phyloP scores from a whole-genome alignment of 2,329 filamentous ascomycete genomes.

The Aureobasidium sp. region DNA sequence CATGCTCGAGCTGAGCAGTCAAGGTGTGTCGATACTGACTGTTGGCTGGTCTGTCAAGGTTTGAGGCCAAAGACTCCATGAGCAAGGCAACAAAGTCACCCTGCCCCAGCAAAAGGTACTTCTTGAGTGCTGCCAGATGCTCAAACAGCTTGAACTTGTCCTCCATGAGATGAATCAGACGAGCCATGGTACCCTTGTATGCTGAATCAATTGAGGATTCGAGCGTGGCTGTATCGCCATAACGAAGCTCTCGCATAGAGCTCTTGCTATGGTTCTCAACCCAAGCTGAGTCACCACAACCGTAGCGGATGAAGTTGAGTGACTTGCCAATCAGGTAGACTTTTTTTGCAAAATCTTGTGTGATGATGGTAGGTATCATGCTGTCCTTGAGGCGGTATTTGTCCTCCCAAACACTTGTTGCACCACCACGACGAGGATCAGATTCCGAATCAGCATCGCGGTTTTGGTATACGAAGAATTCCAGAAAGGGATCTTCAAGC shows the following conservation, averaged over 20 bases:
- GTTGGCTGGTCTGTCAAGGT: conserved; percentile 90
- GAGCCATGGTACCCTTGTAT: conserved; percentile 96
- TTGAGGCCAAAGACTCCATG: conserved; percentile 91
- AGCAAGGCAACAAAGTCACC: conserved; percentile 95
- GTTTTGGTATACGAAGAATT: conserved; percentile 92
- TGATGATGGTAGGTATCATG: conserved; percentile 92
- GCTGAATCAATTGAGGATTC: conserved; percentile 93
- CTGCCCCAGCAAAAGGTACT: conserved; percentile 87
- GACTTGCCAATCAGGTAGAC: conserved; percentile 97
- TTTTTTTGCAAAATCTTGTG: conserved; percentile 86
- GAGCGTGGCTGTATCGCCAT: conserved; percentile 85
- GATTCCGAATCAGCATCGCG: conserved; percentile 43
- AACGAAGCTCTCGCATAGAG: conserved; percentile 82
- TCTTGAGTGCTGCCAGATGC: conserved; percentile 84
- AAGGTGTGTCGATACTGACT: conserved; percentile 94
- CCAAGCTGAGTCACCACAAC: conserved; percentile 88
- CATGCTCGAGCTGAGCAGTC: conserved; percentile 95
- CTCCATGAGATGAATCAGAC: conserved; percentile 86
- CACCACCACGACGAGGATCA: conserved; percentile 43
- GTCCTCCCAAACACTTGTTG: conserved; percentile 94
- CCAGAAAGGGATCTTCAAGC: conserved; percentile 86
- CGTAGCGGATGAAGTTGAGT: conserved; percentile 94
- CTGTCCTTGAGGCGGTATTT: conserved; percentile 80
- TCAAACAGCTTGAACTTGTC: conserved; percentile 92
- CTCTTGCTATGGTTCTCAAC: conserved; percentile 92